phyloP scores from a whole-genome alignment of 2,329 filamentous ascomycete genomes.

The Diaporthe vaccinii region DNA sequence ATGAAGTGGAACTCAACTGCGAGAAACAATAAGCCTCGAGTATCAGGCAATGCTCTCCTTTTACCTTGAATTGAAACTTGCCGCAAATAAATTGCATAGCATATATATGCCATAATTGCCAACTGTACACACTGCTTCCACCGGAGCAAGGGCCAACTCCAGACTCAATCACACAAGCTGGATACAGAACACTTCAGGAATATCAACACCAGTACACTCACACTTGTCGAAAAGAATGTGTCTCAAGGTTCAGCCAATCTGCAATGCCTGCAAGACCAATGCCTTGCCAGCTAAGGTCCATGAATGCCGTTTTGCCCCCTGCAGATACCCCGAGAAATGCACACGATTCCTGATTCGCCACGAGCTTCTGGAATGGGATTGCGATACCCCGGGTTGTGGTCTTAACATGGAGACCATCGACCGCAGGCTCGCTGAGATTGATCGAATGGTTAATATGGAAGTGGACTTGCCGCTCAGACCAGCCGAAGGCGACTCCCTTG shows the following conservation, averaged over 20 bases:
- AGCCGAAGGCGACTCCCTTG: not conserved
- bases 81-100: not conserved
- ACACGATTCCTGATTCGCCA: not conserved
- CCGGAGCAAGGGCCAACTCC: not conserved
- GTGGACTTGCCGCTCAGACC: rapidly evolving
- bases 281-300: not conserved
- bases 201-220: not conserved
- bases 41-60: not conserved
- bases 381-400: not conserved
- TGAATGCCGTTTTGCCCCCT: not conserved
- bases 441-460: not conserved
- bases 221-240: not conserved
- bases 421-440: not conserved
- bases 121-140: not conserved
- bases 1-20: too few species aligned
- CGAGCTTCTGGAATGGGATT: not conserved
- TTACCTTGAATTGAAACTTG: not conserved
- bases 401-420: not conserved
- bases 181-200: not conserved
- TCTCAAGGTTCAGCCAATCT: not conserved
- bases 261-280: not conserved
- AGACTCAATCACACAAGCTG: not conserved
- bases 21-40: not conserved
- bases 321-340: not conserved
- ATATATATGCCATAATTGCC: not conserved